These are phyloP conservation scores for Hygrophoropsis aurantiaca DNA, from an alignment of 768 basidiomycete species.

Conservation along the genomic window DNA sequence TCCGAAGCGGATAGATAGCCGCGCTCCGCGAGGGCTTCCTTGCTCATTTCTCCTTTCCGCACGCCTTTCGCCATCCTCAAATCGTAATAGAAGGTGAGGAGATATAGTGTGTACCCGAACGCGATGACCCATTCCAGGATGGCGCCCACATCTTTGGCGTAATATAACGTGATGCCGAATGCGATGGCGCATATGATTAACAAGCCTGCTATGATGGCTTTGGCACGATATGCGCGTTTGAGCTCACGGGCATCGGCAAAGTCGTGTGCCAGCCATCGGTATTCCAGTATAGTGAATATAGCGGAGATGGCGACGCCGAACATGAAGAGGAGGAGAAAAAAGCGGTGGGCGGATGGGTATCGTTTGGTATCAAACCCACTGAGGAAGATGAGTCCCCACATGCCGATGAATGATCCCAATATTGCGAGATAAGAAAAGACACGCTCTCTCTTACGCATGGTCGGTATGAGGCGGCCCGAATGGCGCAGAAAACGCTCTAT, in stretches of 20 bases:
- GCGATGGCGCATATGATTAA: conserved; percentile 63
- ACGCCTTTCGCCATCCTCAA: conserved; percentile 59
- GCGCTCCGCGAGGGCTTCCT: conserved; percentile 26
- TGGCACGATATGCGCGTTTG: conserved; percentile 55
- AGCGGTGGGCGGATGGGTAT: conserved; percentile 48
- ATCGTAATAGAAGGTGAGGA: conserved; percentile 73
- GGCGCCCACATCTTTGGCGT: conserved; percentile 51
- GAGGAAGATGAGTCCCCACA: conserved; percentile 62
- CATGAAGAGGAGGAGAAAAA: conserved; percentile 72
- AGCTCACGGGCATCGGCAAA: conserved; percentile 46
- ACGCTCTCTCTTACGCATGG: conserved; percentile 56
- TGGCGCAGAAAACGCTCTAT: conserved; percentile 68
- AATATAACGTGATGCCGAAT: conserved; percentile 55
- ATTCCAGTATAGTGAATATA: conserved; percentile 74
- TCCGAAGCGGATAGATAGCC: no score
- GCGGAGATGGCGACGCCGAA: conserved; percentile 70
- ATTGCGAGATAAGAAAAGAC: conserved; percentile 59
- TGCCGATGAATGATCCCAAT: conserved; percentile 60
- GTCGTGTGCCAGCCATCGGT: conserved; percentile 62
- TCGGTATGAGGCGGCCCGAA: conserved; percentile 61
- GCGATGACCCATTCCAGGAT: conserved; percentile 74
- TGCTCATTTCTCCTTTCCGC: conserved; percentile 44
- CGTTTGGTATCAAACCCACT: conserved; percentile 70
- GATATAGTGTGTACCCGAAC: conserved; percentile 71
- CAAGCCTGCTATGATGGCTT: conserved; percentile 56